Conservation (phyloP, 331 rosid genomes). For the Ulmus americana region DNA sequence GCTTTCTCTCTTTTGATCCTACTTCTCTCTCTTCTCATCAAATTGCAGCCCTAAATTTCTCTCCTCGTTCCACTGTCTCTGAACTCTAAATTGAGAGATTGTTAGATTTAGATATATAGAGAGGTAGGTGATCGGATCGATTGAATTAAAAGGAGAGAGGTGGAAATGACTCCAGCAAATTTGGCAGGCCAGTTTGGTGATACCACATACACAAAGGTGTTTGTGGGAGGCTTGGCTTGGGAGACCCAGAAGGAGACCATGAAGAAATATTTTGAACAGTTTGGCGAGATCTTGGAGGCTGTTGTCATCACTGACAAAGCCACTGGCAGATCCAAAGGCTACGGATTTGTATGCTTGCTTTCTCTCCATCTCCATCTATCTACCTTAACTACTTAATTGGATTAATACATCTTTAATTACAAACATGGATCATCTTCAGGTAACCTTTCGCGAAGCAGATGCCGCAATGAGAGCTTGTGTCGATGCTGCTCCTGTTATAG, state of each 20-base stretch:
- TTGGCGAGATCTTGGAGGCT: constrained; percentile 98
- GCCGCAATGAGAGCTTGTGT: constrained; percentile 99
- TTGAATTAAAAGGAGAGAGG: not conserved
- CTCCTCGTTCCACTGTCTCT: constrained; percentile 18
- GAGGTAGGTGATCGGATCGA: not conserved
- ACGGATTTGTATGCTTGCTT: constrained; percentile 62
- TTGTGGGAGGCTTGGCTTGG: constrained; percentile 98
- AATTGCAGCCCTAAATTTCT: constrained; percentile 31
- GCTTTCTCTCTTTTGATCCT: constrained; percentile 12
- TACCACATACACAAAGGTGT: constrained; percentile 89
- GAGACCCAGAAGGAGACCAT: constrained; percentile 96
- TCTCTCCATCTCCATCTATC: not conserved
- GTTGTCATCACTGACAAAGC: constrained; percentile 98
- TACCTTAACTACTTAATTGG: not conserved
- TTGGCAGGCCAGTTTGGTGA: constrained; percentile 91
- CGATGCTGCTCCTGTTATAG: constrained; percentile 93
- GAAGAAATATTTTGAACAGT: constrained; percentile 92
- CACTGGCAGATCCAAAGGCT: constrained; percentile 97
- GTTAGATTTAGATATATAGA: not conserved
- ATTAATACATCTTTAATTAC: not conserved
- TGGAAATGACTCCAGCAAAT: constrained; percentile 59
- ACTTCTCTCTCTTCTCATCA: constrained; percentile 15
- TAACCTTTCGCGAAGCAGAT: constrained; percentile 81
- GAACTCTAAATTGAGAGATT: not conserved
- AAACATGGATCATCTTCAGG: constrained; percentile 29